A percentile compares a stretch with the other conserved stretches of the same genome.
These are phyloP conservation scores for Colletotrichum theobromicola DNA, from an alignment of 2,329 filamentous ascomycete species.

Conservation along the genomic window DNA sequence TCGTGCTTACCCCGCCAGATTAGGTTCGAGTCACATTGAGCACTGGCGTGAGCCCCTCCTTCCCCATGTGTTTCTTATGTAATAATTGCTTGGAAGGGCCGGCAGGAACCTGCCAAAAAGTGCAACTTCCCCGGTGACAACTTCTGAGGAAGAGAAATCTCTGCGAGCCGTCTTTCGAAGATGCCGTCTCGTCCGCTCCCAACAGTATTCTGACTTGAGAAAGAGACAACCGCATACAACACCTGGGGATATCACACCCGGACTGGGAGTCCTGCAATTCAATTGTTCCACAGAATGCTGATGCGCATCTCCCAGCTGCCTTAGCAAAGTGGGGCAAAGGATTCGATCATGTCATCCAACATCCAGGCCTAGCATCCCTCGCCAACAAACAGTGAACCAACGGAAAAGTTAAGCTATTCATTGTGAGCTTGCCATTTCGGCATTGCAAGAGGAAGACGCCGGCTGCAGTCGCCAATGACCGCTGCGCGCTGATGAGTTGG, in stretches of 20 bases:
- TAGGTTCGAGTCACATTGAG: not conserved
- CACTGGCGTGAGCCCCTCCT: not conserved
- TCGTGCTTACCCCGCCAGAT: constrained; percentile 12
- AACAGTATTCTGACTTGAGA: not conserved
- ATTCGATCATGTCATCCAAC: not conserved
- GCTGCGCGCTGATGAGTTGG: not conserved
- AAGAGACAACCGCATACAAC: not conserved
- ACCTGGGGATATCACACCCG: not conserved
- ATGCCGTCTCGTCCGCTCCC: not conserved
- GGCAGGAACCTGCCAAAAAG: not conserved
- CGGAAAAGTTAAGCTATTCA: not conserved
- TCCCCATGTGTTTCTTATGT: not conserved
- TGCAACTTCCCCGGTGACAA: not conserved
- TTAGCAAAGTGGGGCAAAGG: constrained; percentile 1
- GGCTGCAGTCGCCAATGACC: not conserved
- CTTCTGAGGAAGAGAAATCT: not conserved
- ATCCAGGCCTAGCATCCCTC: not conserved
- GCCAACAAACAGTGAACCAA: not conserved
- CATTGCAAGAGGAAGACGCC: not conserved
- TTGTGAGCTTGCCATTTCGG: not conserved
- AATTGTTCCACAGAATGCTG: not conserved
- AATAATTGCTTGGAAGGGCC: not conserved
- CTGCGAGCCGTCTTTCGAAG: not conserved
- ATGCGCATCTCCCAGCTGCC: not conserved
- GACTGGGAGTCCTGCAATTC: not conserved